Base-by-base conservation (phyloP, 257 asterid genomes). In the Fraxinus pennsylvanica region DNA sequence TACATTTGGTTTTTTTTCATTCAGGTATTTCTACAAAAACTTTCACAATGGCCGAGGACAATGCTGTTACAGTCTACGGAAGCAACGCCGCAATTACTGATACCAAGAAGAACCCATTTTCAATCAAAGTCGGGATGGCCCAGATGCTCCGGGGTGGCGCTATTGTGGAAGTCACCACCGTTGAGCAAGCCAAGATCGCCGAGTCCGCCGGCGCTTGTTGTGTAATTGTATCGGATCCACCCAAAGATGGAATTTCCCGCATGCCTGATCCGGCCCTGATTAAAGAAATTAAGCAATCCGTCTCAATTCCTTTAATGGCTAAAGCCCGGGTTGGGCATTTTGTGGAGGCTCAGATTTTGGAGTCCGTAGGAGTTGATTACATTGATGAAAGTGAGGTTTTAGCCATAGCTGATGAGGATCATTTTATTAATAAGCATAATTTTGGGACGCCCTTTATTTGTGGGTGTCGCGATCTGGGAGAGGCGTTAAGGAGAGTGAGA, bases 121-220 rank as follows among this genome's bases (percentile, higher is more conserved):
- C 96, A 33, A 83, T 89, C 83, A 94, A 94, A 72, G 94, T 90
- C 13, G 94, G 89, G 50, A 84, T 89, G 43, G 95, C 94, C 15
- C 96, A 89, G 78, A 83, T 88, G 89, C 97, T 94, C 74, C 96
- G 97, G 52, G 97, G 97, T 79, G 98, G 98, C 45, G 94, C 89
- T 36, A 85, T 88, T 70, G 91, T 91, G 59, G 95, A 90, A 79
- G 96, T 94, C 80, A 70, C 81, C 50, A 80, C 43, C 36, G 82
- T 86, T n/a, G 88, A 89, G 68, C 97, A 94, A 78, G 97, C 98
- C 3, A 91, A 87, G 82, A 94, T 83, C 83, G 96, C 96, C 0
- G 98, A 94, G 73, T 88, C 93, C 9, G 94, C 97, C 72, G 98
- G 98, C 65, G 96, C 95, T 9, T 88, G 95, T 74, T 91, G 96